A percentile compares a stretch with the other conserved stretches of the same genome.
Conservation (phyloP, 345 rosid genomes). For the Acer negundo region DNA sequence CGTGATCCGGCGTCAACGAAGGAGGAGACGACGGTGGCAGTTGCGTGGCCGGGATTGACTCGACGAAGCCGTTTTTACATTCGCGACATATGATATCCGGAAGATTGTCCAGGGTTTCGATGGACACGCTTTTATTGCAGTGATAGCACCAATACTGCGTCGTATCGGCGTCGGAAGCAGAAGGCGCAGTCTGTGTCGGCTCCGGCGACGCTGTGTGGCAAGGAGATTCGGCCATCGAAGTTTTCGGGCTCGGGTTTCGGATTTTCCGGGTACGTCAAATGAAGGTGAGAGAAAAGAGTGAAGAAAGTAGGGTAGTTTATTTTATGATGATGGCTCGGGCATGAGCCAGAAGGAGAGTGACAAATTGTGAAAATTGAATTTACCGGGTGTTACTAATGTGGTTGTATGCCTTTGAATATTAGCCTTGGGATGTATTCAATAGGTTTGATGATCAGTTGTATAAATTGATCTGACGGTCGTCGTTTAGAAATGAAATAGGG, state of each 20-base stretch:
- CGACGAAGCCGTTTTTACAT: slow-evolving; percentile 79
- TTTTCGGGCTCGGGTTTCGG: background rate
- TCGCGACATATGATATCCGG: slow-evolving; percentile 58
- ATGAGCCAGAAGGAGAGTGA: background rate
- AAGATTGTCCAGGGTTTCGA: slow-evolving; percentile 48
- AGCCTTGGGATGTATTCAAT: background rate
- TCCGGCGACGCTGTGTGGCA: slow-evolving; percentile 30
- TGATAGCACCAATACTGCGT: slow-evolving; percentile 68
- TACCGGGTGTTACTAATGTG: background rate
- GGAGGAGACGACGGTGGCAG: slow-evolving; percentile 32
- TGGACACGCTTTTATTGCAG: slow-evolving; percentile 67
- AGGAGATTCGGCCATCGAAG: slow-evolving; percentile 53
- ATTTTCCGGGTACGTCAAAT: slow-evolving; percentile 10
- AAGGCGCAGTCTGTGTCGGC: background rate
- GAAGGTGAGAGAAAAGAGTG: slow-evolving; percentile 1
- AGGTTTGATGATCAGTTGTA: background rate
- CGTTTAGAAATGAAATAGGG: background rate
- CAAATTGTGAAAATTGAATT: background rate
- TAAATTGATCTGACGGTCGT: background rate
- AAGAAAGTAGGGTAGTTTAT: slow-evolving; percentile 15
- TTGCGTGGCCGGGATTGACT: slow-evolving; percentile 45
- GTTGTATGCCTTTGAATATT: background rate
- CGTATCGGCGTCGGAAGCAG: slow-evolving; percentile 25
- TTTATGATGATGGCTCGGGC: slow-evolving; percentile 5
- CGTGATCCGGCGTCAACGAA: slow-evolving; percentile 45